A percentile compares a stretch with the other conserved stretches of the same genome.
Evolutionary conservation across 106 monocot species (phyloP).

Genomic region (Dioscorea alata): DNA sequence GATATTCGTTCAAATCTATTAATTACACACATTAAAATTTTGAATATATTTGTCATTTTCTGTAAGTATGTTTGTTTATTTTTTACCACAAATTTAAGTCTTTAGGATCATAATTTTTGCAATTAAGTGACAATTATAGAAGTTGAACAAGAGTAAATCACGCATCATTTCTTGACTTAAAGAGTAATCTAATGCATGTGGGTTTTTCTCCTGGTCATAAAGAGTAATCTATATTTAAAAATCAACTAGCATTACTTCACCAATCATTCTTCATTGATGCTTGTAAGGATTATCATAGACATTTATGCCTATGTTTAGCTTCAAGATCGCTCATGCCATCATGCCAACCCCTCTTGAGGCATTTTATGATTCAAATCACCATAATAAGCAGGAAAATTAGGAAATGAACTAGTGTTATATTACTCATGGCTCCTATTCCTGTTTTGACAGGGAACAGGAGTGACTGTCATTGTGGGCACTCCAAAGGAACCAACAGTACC

Average conservation of each 20-base stretch:
- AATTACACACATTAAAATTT: background rate
- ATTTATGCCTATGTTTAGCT: no score
- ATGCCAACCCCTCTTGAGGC: no score
- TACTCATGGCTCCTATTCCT: background rate
- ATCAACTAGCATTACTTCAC: no score
- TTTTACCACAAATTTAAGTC: background rate
- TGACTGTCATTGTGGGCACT: conserved; percentile 1
- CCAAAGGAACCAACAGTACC: background rate
- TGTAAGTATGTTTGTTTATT: background rate
- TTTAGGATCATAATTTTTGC: background rate
- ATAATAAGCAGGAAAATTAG: background rate
- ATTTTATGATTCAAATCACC: no score
- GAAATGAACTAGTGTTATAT: background rate
- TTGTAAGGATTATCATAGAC: no score
- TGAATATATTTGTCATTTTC: background rate
- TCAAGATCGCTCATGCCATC: no score
- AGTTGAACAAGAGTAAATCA: no score
- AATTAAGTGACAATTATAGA: background rate
- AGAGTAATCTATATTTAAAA: no score
- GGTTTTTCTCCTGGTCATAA: no score
- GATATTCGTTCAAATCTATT: background rate
- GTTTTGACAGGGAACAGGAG: conserved; percentile 8
- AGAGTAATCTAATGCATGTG: no score
- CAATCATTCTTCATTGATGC: no score
- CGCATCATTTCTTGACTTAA: no score